Evolutionary conservation across 1,284 basidiomycete species (phyloP).

Genomic region (Ustilago curta): DNA sequence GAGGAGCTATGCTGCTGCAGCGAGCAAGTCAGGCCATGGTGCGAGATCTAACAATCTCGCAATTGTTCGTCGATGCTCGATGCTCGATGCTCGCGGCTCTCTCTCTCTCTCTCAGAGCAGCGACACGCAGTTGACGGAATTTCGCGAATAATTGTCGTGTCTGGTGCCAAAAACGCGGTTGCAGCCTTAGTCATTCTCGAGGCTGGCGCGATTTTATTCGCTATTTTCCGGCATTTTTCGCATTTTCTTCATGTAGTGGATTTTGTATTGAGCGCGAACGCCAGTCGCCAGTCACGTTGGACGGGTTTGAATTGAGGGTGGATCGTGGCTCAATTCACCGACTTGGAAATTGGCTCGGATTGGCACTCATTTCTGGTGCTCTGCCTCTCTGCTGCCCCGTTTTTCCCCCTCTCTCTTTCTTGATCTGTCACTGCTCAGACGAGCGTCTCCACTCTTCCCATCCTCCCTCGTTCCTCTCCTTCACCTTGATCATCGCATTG

Average conservation of each 20-base stretch:
- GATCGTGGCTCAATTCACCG: slow-evolving; percentile 23
- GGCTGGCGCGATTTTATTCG: background rate
- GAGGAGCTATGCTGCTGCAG: background rate
- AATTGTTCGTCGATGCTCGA: slow-evolving; percentile 15
- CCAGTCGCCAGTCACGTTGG: slow-evolving; percentile 42
- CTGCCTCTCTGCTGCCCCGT: slow-evolving; percentile 28
- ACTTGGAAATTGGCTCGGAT: too few species aligned
- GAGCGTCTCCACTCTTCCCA: slow-evolving; percentile 11
- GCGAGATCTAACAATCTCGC: slow-evolving; percentile 3
- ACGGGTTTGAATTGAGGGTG: slow-evolving; percentile 17
- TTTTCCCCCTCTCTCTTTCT: background rate
- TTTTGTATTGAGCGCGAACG: slow-evolving; percentile 28
- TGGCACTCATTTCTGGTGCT: slow-evolving; percentile 3
- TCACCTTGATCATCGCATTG: slow-evolving; percentile 10
- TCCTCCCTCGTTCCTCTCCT: slow-evolving; percentile 6
- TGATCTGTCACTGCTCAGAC: slow-evolving; percentile 13
- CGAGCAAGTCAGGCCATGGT: background rate
- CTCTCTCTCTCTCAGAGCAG: too few species aligned
- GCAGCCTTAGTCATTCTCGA: slow-evolving; percentile 17
- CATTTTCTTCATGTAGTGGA: background rate
- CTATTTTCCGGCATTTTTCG: background rate
- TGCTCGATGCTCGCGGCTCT: slow-evolving; percentile 43
- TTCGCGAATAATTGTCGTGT: slow-evolving; percentile 8
- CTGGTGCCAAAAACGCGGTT: slow-evolving; percentile 12
- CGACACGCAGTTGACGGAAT: slow-evolving; percentile 4